These are phyloP conservation scores for Metschnikowia cerradonensis DNA, from an alignment of 805 yeast genomes.

Conservation along the genomic window DNA sequence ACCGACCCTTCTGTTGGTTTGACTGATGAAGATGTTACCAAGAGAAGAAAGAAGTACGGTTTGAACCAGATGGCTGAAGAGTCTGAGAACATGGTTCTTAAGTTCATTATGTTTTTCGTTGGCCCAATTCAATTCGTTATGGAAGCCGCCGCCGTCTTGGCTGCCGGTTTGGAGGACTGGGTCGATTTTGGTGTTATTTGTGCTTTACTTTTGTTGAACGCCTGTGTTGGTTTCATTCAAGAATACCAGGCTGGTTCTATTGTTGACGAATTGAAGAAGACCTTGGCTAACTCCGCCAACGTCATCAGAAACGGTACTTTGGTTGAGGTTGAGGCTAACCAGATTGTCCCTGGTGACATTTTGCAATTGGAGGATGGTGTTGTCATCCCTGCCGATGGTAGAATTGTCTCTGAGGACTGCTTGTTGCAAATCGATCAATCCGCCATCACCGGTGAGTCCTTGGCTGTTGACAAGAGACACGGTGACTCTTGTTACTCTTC, in stretches of 20 bases:
- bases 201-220: constrained; percentile 81
- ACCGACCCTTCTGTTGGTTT: constrained; percentile 80
- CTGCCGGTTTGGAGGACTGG: constrained; percentile 97
- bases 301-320: constrained; percentile 80
- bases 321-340: constrained; percentile 73
- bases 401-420: constrained; percentile 79
- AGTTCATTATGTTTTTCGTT: constrained; percentile 82
- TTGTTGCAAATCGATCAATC: constrained; percentile 93
- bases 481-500: constrained; percentile 90
- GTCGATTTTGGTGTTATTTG: constrained; percentile 97
- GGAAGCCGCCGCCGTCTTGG: constrained; percentile 94
- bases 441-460: constrained; percentile 95
- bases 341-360: constrained; percentile 94
- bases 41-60: constrained; percentile 89
- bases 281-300: constrained; percentile 84
- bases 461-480: constrained; percentile 87
- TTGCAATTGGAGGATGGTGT: constrained; percentile 90
- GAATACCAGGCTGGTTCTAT: constrained; percentile 98
- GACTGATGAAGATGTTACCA: constrained; percentile 68
- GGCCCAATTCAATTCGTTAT: constrained; percentile 97
- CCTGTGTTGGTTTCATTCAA: constrained; percentile 92
- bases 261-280: constrained; percentile 93
- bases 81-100: constrained; percentile 70
- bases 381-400: constrained; percentile 90
- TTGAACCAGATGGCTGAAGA: constrained; percentile 89